phyloP scores from a whole-genome alignment of 2,329 filamentous ascomycete genomes.

The Sporothrix humicola region DNA sequence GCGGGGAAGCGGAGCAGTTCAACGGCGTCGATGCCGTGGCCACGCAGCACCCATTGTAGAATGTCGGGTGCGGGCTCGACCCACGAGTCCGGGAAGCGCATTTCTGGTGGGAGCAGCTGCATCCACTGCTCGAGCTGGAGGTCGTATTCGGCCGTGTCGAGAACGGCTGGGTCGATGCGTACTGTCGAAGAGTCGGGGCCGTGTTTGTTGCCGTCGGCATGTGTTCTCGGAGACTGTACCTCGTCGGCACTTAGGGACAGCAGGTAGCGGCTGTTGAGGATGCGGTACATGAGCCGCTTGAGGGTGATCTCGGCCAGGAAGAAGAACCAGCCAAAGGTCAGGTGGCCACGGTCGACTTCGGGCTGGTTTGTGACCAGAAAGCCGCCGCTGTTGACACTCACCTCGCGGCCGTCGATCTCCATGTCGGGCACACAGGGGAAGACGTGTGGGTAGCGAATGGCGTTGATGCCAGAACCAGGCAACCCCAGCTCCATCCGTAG shows the following conservation, averaged over 20 bases:
- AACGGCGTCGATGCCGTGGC: constrained; percentile 30
- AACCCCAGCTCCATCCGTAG: constrained; percentile 31
- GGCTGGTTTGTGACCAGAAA: constrained; percentile 20
- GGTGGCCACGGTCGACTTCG: constrained; percentile 22
- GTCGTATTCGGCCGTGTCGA: constrained; percentile 28
- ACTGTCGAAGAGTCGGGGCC: neutral
- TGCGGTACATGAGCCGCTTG: constrained; percentile 32
- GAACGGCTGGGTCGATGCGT: neutral
- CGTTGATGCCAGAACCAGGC: constrained; percentile 32
- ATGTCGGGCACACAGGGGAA: constrained; percentile 32
- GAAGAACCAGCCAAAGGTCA: constrained; percentile 33
- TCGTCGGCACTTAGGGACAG: constrained; percentile 22
- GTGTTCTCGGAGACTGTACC: neutral
- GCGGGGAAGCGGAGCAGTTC: constrained; percentile 31
- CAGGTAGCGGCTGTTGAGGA: constrained; percentile 30
- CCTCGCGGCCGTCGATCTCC: neutral
- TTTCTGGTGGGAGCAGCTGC: constrained; percentile 29
- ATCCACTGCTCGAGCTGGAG: constrained; percentile 30
- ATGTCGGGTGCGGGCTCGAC: constrained; percentile 25
- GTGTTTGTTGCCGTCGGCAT: neutral
- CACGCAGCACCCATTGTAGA: constrained; percentile 30
- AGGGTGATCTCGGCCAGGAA: constrained; percentile 33
- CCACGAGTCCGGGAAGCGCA: constrained; percentile 27
- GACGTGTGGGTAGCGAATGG: constrained; percentile 31
- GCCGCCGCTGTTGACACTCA: neutral